Percentiles rank a stretch among this genome's conserved stretches.
Conservation (phyloP, 495 filamentous ascomycete genomes). For the Astrocystis sublimbata region DNA sequence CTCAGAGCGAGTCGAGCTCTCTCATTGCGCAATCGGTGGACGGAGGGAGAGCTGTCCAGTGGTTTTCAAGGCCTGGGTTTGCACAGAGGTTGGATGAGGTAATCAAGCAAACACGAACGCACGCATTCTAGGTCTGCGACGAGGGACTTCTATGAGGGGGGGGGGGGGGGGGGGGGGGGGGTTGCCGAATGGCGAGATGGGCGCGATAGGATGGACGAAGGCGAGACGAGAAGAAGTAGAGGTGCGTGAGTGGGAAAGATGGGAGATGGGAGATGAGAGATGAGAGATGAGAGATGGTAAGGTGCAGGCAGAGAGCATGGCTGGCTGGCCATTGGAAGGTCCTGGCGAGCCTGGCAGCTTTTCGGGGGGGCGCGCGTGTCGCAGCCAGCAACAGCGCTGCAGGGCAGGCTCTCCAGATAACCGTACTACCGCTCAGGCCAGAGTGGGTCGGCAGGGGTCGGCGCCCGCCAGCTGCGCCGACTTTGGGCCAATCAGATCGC, state of each 20-base stretch:
- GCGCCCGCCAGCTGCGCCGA: slow-evolving; percentile 10
- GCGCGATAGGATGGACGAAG: slow-evolving; percentile 4
- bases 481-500: slow-evolving; percentile 26
- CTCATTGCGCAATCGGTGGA: not conserved
- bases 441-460: slow-evolving; percentile 30
- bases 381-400: slow-evolving; percentile 15
- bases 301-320: too few species aligned
- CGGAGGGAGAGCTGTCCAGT: not conserved
- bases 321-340: too few species aligned
- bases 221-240: not conserved
- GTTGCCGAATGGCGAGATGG: not conserved
- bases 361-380: slow-evolving; percentile 18
- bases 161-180: too few species aligned
- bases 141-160: not conserved
- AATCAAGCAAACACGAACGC: slow-evolving; percentile 4
- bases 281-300: slow-evolving; percentile 7
- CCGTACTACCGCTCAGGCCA: not conserved
- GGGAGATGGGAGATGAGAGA: slow-evolving; percentile 6
- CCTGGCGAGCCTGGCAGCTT: slow-evolving; percentile 4
- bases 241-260: not conserved
- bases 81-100: slow-evolving; percentile 1
- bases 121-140: slow-evolving; percentile 9
- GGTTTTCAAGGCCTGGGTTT: not conserved
- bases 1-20: not conserved
- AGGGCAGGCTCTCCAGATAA: not conserved